Evolutionary conservation across 306 rosid species (phyloP).

Genomic region (Gynostemma pentaphyllum): DNA sequence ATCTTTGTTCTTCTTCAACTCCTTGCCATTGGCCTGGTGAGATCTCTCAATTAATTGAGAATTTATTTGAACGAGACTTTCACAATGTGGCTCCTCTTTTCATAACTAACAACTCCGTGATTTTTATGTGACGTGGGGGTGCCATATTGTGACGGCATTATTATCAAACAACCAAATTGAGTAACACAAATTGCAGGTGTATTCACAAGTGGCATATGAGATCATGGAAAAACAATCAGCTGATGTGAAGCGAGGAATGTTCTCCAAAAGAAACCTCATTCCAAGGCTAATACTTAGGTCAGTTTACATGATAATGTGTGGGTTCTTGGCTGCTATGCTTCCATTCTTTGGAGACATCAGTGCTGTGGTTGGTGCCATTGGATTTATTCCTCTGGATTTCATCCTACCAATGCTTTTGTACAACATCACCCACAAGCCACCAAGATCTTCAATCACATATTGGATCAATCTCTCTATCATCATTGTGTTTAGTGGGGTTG

Average conservation of each 20-base stretch:
- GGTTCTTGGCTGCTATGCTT: conserved; percentile 49
- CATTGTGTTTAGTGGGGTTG: conserved; percentile 37
- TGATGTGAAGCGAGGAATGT: conserved; percentile 31
- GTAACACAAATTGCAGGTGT: conserved; percentile 26
- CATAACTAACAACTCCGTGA: too few species aligned
- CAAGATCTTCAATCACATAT: conserved; percentile 39
- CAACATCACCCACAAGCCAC: conserved; percentile 68
- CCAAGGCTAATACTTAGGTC: conserved; percentile 53
- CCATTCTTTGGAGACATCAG: conserved; percentile 78
- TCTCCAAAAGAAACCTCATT: conserved; percentile 48
- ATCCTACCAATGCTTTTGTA: conserved; percentile 50
- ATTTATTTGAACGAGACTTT: too few species aligned
- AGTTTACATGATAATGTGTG: conserved; percentile 19
- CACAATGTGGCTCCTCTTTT: too few species aligned
- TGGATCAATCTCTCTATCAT: conserved; percentile 45
- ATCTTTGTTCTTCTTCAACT: conserved; percentile 53
- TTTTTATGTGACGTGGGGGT: too few species aligned
- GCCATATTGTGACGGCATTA: too few species aligned
- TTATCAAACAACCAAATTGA: too few species aligned
- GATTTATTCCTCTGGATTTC: conserved; percentile 77
- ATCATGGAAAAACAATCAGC: conserved; percentile 45
- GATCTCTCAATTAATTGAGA: background rate
- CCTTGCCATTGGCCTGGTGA: conserved; percentile 62
- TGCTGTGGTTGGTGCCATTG: conserved; percentile 70
- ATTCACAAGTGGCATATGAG: conserved; percentile 66